Conservation (phyloP, 352 stramenopile species). For the Blastocystis sp. region DNA sequence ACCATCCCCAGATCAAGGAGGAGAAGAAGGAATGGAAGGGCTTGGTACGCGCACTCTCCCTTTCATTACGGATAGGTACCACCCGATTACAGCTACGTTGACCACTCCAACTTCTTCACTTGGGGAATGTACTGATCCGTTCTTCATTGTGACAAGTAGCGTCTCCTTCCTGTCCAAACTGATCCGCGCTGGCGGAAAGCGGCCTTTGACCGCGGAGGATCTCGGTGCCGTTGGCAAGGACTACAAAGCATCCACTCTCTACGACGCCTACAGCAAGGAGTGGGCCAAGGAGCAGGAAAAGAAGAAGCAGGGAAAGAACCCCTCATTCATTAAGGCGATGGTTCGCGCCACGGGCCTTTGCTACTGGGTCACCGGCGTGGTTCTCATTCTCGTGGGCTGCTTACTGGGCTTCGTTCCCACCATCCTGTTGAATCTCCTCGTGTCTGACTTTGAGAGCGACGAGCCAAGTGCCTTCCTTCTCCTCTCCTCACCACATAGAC, state of each 20-base stretch:
- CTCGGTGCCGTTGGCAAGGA: neutral
- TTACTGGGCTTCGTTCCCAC: constrained; percentile 58
- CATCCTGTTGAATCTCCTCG: constrained; percentile 21
- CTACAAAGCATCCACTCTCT: neutral
- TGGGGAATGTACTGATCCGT: neutral
- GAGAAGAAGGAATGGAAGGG: neutral
- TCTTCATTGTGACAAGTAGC: neutral
- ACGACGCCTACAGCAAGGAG: neutral
- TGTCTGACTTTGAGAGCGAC: constrained; percentile 44
- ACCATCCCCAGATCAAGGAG: neutral
- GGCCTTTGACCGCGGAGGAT: constrained; percentile 10
- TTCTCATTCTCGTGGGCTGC: constrained; percentile 12
- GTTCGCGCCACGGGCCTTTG: constrained; percentile 28
- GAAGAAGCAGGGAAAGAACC: neutral
- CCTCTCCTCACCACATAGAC: neutral
- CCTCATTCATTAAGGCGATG: constrained; percentile 22
- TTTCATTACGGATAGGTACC: neutral
- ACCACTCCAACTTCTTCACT: constrained; percentile 47
- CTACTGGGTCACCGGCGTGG: neutral
- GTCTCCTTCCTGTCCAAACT: constrained; percentile 13
- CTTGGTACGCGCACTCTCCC: neutral
- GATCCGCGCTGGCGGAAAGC: constrained; percentile 12
- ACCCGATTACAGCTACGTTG: constrained; percentile 15
- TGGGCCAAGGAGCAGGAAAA: constrained; percentile 32
- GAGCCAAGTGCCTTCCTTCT: neutral